Conservation (phyloP, 2,329 filamentous ascomycete species). For the Colletotrichum camelliae region DNA sequence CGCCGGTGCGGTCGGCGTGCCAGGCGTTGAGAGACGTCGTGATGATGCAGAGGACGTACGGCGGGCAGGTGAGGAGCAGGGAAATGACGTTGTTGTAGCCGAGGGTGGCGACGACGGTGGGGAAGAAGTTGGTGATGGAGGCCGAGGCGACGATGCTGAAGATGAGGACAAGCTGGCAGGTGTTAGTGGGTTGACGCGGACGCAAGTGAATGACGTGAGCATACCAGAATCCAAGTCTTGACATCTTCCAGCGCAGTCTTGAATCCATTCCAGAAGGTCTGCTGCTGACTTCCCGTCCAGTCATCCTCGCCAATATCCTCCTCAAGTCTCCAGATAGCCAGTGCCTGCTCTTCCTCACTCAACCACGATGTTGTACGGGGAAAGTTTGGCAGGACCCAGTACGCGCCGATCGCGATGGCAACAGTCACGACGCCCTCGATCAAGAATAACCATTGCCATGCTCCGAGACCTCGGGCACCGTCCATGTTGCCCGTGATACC, state of each 20-base stretch:
- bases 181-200: background rate
- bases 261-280: slow-evolving; percentile 61
- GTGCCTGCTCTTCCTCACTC: slow-evolving; percentile 43
- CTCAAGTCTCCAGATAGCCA: slow-evolving; percentile 66
- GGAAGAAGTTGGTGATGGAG: slow-evolving; percentile 72
- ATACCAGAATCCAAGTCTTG: slow-evolving; percentile 66
- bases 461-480: slow-evolving; percentile 57
- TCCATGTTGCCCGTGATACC: slow-evolving; percentile 73
- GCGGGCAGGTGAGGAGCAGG: slow-evolving; percentile 68
- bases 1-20: slow-evolving; percentile 74
- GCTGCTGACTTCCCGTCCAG: slow-evolving; percentile 60
- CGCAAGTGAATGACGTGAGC: background rate
- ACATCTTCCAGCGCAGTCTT: slow-evolving; percentile 59
- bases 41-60: slow-evolving; percentile 67
- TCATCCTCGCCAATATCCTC: slow-evolving; percentile 71
- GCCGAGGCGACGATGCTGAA: slow-evolving; percentile 62
- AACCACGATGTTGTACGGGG: slow-evolving; percentile 42
- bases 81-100: slow-evolving; percentile 66
- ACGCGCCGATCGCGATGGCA: slow-evolving; percentile 59
- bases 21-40: slow-evolving; percentile 69
- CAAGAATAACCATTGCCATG: slow-evolving; percentile 74
- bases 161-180: slow-evolving; percentile 53
- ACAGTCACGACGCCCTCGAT: slow-evolving; percentile 73
- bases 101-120: slow-evolving; percentile 72
- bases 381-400: slow-evolving; percentile 71